Conservation (phyloP, 1,284 basidiomycete genomes). For the Ustilago loliicola region DNA sequence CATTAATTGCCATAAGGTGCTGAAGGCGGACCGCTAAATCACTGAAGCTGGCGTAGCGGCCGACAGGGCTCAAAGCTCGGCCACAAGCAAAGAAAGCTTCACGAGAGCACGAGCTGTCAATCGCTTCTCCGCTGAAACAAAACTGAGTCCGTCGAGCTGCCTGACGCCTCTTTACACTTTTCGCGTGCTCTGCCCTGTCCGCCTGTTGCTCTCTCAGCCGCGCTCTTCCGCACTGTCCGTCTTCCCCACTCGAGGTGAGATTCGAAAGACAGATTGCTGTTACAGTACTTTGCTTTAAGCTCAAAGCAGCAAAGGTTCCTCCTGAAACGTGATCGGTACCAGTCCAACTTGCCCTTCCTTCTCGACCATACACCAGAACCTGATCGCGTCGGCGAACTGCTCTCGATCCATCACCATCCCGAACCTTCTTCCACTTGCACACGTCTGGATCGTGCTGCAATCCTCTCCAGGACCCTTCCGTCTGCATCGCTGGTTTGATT, state of each 20-base stretch:
- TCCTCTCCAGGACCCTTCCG: neutral
- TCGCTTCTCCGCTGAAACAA: constrained; percentile 17
- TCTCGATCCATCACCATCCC: neutral
- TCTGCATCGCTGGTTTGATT: neutral
- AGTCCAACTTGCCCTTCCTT: neutral
- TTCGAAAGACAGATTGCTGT: neutral
- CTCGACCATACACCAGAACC: neutral
- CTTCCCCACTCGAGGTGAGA: neutral
- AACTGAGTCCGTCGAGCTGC: constrained; percentile 9
- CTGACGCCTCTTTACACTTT: neutral
- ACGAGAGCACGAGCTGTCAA: constrained; percentile 14
- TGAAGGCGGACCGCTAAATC: no score
- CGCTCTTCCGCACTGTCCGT: constrained; percentile 3
- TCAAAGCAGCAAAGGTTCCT: neutral
- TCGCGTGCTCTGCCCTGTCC: neutral
- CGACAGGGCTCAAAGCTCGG: constrained; percentile 2
- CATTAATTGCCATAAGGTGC: no score
- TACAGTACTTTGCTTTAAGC: neutral
- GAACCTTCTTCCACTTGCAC: neutral
- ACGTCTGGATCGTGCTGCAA: constrained; percentile 1
- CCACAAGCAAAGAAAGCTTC: neutral
- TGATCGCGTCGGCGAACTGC: neutral
- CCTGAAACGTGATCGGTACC: constrained; percentile 5
- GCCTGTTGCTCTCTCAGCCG: neutral
- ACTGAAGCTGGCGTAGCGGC: no score